Evolutionary conservation across 495 filamentous ascomycete genomes (phyloP).

Genomic region (Penicillium ucsense): DNA sequence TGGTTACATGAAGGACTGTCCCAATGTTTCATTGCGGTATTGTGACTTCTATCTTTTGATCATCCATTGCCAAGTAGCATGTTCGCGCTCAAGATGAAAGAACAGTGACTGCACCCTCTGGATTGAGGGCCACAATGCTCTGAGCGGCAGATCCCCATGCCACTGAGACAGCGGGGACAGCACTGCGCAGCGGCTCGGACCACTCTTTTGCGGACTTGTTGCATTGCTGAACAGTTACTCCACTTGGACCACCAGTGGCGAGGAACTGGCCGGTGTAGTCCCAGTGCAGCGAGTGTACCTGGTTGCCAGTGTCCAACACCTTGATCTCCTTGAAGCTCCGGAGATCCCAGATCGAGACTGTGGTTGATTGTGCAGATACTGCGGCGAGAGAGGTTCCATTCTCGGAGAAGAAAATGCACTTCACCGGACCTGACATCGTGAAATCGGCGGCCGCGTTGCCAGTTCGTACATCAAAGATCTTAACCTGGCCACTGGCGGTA

Average conservation of each 20-base stretch:
- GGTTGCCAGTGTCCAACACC: constrained; percentile 70
- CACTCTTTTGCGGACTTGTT: constrained; percentile 73
- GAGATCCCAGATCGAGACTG: constrained; percentile 80
- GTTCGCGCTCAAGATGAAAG: constrained; percentile 23
- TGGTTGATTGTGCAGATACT: constrained; percentile 58
- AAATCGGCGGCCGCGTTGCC: constrained; percentile 63
- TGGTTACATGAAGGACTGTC: constrained; percentile 8
- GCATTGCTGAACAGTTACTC: constrained; percentile 81
- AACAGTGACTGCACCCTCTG: constrained; percentile 63
- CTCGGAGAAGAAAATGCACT: constrained; percentile 79
- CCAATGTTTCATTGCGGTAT: constrained; percentile 16
- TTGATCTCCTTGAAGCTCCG: constrained; percentile 71
- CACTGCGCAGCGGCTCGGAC: constrained; percentile 75
- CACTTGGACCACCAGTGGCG: constrained; percentile 68
- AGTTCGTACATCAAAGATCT: constrained; percentile 74
- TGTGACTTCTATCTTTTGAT: neutral
- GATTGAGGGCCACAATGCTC: constrained; percentile 62
- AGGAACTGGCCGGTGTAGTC: constrained; percentile 95
- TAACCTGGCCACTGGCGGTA: constrained; percentile 63
- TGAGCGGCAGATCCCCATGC: constrained; percentile 69
- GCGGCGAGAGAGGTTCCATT: constrained; percentile 95
- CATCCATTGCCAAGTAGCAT: too few species aligned
- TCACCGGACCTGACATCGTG: constrained; percentile 54
- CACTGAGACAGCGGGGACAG: constrained; percentile 60
- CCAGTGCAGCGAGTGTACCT: constrained; percentile 65